Percentiles rank a stretch among this genome's conserved stretches.
phyloP scores from a whole-genome alignment of 305 asterid species.

The Plantago coronopus region DNA sequence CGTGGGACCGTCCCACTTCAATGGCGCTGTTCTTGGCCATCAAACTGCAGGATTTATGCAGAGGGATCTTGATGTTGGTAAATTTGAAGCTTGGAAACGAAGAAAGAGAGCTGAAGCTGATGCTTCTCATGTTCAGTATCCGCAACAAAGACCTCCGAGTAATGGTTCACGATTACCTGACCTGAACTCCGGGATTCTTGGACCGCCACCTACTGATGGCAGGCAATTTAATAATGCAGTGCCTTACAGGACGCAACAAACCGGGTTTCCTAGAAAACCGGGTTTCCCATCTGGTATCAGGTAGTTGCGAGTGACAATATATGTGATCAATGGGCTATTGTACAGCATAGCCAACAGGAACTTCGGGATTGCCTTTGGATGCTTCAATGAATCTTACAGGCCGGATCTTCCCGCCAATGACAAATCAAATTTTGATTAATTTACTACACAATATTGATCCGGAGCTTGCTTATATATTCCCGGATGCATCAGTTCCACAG shows the following conservation, averaged over 20 bases:
- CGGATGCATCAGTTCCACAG: slow-evolving; percentile 24
- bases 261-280: slow-evolving; percentile 53
- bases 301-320: slow-evolving; percentile 32
- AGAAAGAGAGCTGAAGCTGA: slow-evolving; percentile 89
- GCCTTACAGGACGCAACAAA: slow-evolving; percentile 60
- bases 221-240: slow-evolving; percentile 66
- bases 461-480: slow-evolving; percentile 26
- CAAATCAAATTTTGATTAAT: slow-evolving; percentile 36
- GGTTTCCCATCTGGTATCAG: slow-evolving; percentile 68
- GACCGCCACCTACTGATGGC: slow-evolving; percentile 75
- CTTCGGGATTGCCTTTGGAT: slow-evolving; percentile 25
- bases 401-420: slow-evolving; percentile 24
- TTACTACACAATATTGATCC: slow-evolving; percentile 27
- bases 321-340: slow-evolving; percentile 13
- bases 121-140: slow-evolving; percentile 52
- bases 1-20: slow-evolving; percentile 64
- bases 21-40: slow-evolving; percentile 51
- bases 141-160: slow-evolving; percentile 48
- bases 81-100: slow-evolving; percentile 97
- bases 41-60: slow-evolving; percentile 43
- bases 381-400: slow-evolving; percentile 25
- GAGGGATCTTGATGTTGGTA: slow-evolving; percentile 76
- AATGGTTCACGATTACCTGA: slow-evolving; percentile 66
- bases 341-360: slow-evolving; percentile 26
- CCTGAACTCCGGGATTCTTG: slow-evolving; percentile 79